phyloP scores from a whole-genome alignment of 441 rosid genomes.

The Gossypium laxum region DNA sequence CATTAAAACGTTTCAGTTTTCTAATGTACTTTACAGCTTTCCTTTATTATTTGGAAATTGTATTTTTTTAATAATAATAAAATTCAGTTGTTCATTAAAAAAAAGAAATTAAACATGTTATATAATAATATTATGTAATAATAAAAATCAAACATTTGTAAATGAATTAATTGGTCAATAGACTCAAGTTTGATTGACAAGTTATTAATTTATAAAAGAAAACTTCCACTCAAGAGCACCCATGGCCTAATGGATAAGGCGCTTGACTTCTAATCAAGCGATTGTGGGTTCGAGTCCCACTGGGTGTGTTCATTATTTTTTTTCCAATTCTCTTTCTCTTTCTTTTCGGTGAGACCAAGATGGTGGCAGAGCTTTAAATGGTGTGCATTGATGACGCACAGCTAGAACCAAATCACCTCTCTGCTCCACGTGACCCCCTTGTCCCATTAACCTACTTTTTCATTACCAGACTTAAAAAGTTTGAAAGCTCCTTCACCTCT shows the following conservation, averaged over 20 bases:
- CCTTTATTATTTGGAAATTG: too few species aligned
- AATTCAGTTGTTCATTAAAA: too few species aligned
- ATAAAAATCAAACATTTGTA: too few species aligned
- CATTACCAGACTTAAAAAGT: too few species aligned
- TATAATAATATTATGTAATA: too few species aligned
- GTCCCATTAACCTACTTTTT: not conserved
- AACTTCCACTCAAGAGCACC: not conserved
- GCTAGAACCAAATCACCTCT: conserved; percentile 29
- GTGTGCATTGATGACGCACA: conserved; percentile 32
- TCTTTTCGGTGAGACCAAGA: not conserved
- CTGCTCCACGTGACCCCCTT: not conserved
- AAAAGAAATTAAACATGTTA: too few species aligned
- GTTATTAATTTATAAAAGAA: too few species aligned
- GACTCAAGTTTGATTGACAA: too few species aligned
- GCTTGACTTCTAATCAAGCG: conserved; percentile 26
- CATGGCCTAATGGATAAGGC: conserved; percentile 27
- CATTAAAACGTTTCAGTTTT: too few species aligned
- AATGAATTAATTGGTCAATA: too few species aligned
- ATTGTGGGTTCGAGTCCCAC: conserved; percentile 28
- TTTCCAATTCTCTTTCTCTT: not conserved
- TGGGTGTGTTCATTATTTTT: conserved; percentile 8
- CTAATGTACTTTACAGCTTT: too few species aligned
- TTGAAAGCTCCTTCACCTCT: not conserved
- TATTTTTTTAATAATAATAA: too few species aligned
- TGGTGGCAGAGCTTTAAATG: conserved; percentile 23